phyloP scores from a whole-genome alignment of 768 basidiomycete species.

The Phallus indusiatus region DNA sequence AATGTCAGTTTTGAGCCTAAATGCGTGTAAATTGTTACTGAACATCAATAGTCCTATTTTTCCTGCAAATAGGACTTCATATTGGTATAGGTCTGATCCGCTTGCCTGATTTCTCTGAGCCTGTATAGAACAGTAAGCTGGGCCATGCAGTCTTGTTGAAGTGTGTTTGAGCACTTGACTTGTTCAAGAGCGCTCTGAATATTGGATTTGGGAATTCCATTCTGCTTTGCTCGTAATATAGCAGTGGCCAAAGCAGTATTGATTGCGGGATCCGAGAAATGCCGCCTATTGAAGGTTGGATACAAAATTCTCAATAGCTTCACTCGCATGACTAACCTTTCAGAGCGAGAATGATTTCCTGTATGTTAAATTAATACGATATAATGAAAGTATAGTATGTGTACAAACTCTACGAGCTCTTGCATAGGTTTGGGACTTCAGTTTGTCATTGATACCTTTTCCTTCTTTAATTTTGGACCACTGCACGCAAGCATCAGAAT shows the following conservation, averaged over 20 bases:
- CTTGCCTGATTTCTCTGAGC: slow-evolving; percentile 30
- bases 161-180: slow-evolving; percentile 23
- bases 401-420: slow-evolving; percentile 44
- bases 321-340: slow-evolving; percentile 34
- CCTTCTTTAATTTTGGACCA: slow-evolving; percentile 73
- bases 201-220: slow-evolving; percentile 60
- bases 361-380: slow-evolving; percentile 1
- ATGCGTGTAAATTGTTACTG: slow-evolving; percentile 17
- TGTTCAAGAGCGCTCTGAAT: slow-evolving; percentile 52
- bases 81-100: slow-evolving; percentile 37
- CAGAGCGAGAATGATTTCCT: slow-evolving; percentile 59
- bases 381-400: neutral
- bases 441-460: slow-evolving; percentile 55
- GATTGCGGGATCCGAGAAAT: slow-evolving; percentile 45
- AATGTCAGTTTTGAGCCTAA: neutral
- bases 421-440: slow-evolving; percentile 48
- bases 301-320: too few relatives aligned
- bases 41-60: slow-evolving; percentile 59
- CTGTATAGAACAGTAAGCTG: slow-evolving; percentile 30
- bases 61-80: slow-evolving; percentile 52
- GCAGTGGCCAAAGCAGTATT: slow-evolving; percentile 45
- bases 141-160: neutral
- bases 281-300: slow-evolving; percentile 31
- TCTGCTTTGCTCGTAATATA: slow-evolving; percentile 45
- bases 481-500: slow-evolving; percentile 24